Base-by-base conservation (phyloP, 257 asterid genomes). In the Pogostemon cablin region DNA sequence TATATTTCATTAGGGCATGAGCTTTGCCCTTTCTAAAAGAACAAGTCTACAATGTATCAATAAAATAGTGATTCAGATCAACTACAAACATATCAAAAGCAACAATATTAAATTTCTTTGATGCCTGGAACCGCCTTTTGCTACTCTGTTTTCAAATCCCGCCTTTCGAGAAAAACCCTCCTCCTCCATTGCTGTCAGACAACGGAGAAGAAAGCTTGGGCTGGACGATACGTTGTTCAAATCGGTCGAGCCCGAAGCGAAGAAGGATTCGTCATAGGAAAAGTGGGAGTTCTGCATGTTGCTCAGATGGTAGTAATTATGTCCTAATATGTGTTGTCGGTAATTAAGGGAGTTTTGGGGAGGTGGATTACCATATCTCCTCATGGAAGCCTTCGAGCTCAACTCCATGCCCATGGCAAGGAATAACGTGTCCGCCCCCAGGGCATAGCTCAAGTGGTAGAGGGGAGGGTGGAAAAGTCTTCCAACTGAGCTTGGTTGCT, bases 121-220 rank as follows among this genome's bases (percentile, higher is more conserved):
- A 80, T 4, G 86, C 80, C 75, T 85, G 47, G 0, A 82, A 80
- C 32, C 89, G 75, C 57, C 85, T 59, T 60, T 73, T 71, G 25
- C 53, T 25, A 0, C 15, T 53, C 59, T 81, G 68, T 62, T 78
- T 83, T 2, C 76, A 55, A n/a, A 66, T 6, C 42, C 25, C 32
- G 5, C 58, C 55, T 63, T 75, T 75, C 7, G 76, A 70, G 72
- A 38, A 25, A 44, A 63, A 9, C 52, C 54, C 32, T 8, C 69
- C 15, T 15, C 15, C 58, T 0, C 62, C 71, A 8, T 4, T 17
- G 40, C n/a, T 9, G 15, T 0, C 15, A 11, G 11, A 43, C 62
- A 39, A 4, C 56, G 59, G 9, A 34, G 46, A 15, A 15, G 15
- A n/a, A 3, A 55, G 50, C 44, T 62, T 71, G 73, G 76, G 69